Evolutionary conservation across 148 eudicot species (phyloP), one percentile per base, ranked within the genome.

Genomic region (Beta vulgaris): DNA sequence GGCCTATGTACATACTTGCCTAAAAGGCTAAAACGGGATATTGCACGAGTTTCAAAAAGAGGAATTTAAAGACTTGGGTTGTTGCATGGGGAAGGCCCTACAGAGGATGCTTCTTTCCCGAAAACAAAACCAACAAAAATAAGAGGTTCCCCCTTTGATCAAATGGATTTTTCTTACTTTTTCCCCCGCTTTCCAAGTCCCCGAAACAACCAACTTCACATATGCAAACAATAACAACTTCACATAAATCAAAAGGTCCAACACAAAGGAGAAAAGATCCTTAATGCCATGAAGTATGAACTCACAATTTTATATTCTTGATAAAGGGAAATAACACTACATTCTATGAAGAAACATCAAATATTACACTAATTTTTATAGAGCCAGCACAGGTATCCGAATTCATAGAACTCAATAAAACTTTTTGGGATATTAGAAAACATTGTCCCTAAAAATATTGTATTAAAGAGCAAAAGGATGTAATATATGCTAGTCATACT

Each of bases 301-400:
- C 6, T 31, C 39, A 61, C 21, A 61, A 31, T 21, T n/a, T 61
- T 16, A 21, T 18, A 31, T 2, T 16, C 0, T 15, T 53, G 51
- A 19, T 25, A 34, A 60, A 39, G 54, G 60, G 10, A 21, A 15
- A 36, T 12, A 35, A 29, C 62, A 77, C 48, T 18, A 64, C 25
- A 49, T 32, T 48, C 35, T 16, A 53, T 26, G 25, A 31, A 35
- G 2, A 37, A 48, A 46, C 28, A 46, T 23, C n/a, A 14, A 35
- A 34, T 31, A 19, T 12, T 37, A 35, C 16, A 60, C 49, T 43
- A 16, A 60, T 42, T 34, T 44, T 31, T 15, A 12, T 54, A 28
- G 25, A 79, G 19, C 51, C 61, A 69, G 59, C 5, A 43, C 59
- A n/a, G n/a, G n/a, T n/a, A n/a, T n/a, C n/a, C n/a, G 69, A 31